phyloP scores from a whole-genome alignment of 176 grass and related monocot species.

The Dactylis glomerata region DNA sequence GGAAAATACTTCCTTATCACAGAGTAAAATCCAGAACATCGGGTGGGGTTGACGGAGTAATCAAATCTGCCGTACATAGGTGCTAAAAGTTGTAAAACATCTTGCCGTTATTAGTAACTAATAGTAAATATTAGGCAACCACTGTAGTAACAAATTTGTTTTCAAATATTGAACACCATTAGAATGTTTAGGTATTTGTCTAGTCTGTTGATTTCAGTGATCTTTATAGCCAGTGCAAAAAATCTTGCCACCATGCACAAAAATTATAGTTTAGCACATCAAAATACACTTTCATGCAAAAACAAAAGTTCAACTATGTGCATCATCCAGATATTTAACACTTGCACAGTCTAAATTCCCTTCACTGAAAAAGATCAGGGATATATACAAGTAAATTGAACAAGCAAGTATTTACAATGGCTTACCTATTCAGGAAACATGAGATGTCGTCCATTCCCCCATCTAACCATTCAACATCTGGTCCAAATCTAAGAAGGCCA shows the following conservation, averaged over 20 bases:
- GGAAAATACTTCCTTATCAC: constrained; percentile 94
- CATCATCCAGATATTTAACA: not conserved
- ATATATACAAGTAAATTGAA: not conserved
- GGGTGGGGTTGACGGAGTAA: constrained; percentile 60
- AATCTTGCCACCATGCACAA: not conserved
- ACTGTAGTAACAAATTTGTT: not conserved
- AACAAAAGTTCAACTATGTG: not conserved
- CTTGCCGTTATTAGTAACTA: not conserved
- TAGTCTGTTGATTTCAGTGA: not conserved
- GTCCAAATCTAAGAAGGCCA: constrained; percentile 80
- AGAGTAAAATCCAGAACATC: constrained; percentile 68
- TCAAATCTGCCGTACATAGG: constrained; percentile 60
- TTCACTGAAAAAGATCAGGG: not conserved
- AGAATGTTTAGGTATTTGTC: not conserved
- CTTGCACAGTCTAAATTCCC: not conserved
- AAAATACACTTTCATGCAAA: not conserved
- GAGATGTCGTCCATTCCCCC: constrained; percentile 46
- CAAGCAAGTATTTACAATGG: not conserved
- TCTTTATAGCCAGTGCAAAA: not conserved
- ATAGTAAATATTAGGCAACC: not conserved
- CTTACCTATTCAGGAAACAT: constrained; percentile 80
- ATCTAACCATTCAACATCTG: constrained; percentile 95
- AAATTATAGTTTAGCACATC: not conserved
- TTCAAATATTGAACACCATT: not conserved
- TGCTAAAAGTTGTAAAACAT: constrained; percentile 19